Conservation (phyloP, 805 yeast species). For the Candida fluviatilis region DNA sequence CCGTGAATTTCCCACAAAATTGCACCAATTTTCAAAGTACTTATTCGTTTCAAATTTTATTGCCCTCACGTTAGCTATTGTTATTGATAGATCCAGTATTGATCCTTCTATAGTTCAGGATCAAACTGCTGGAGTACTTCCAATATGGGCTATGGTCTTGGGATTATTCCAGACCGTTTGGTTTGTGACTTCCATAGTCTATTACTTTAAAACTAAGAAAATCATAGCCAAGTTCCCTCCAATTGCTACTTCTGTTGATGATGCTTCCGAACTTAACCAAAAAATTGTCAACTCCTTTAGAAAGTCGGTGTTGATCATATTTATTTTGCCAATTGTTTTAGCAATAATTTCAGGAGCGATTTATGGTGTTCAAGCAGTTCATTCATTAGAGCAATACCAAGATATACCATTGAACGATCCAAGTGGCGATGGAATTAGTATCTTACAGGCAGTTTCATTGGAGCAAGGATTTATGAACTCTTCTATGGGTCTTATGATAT, state of each 20-base stretch:
- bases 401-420: background rate
- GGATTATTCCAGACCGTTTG: constrained; percentile 10
- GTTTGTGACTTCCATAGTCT: constrained; percentile 13
- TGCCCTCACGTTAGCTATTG: background rate
- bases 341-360: constrained; percentile 5
- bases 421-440: constrained; percentile 2
- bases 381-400: background rate
- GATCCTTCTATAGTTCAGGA: background rate
- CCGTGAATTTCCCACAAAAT: constrained; percentile 18
- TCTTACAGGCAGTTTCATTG: background rate
- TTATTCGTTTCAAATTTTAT: constrained; percentile 5
- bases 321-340: constrained; percentile 20
- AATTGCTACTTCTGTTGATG: constrained; percentile 10
- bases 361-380: background rate
- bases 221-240: constrained; percentile 26
- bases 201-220: constrained; percentile 25
- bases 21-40: constrained; percentile 7
- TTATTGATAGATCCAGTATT: background rate
- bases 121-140: constrained; percentile 1
- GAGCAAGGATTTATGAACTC: constrained; percentile 1
- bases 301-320: constrained; percentile 21
- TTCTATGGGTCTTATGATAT: constrained; percentile 3
- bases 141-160: constrained; percentile 1
- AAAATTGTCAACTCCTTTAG: constrained; percentile 19
- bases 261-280: constrained; percentile 14